Conservation (phyloP, 1,284 basidiomycete species). For the Nidula niveotomentosa region DNA sequence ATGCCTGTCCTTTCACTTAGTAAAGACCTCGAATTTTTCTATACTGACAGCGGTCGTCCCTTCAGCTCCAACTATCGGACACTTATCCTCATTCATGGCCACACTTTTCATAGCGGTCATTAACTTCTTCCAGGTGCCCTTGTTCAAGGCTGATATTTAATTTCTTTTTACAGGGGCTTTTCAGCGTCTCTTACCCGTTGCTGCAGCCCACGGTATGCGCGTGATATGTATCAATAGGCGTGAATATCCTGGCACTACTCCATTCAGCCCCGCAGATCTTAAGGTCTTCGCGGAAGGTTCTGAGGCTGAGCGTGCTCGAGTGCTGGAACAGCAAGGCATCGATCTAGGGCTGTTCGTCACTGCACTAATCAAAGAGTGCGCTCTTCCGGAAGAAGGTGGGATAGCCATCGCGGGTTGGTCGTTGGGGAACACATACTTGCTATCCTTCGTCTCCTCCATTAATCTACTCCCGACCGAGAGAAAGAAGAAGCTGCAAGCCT, state of each 20-base stretch:
- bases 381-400: constrained; percentile 1
- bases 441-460: constrained; percentile 5
- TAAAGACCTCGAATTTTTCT: constrained; percentile 14
- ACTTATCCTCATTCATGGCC: constrained; percentile 19
- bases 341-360: constrained; percentile 16
- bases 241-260: constrained; percentile 20
- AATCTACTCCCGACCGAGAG: background rate
- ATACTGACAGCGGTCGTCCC: constrained; percentile 17
- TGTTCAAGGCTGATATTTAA: background rate
- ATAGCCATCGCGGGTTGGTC: background rate
- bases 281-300: constrained; percentile 7
- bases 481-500: background rate
- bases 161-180: constrained; percentile 17
- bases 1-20: background rate
- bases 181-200: constrained; percentile 12
- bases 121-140: background rate
- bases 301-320: constrained; percentile 6
- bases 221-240: constrained; percentile 18
- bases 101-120: constrained; percentile 20
- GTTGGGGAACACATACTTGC: background rate
- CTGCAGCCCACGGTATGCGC: constrained; percentile 11
- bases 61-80: constrained; percentile 14
- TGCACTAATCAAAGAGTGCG: constrained; percentile 11
- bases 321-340: constrained; percentile 14
- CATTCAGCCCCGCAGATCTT: constrained; percentile 14